Conservation (phyloP, 495 filamentous ascomycete genomes). For the Lepraria neglecta region DNA sequence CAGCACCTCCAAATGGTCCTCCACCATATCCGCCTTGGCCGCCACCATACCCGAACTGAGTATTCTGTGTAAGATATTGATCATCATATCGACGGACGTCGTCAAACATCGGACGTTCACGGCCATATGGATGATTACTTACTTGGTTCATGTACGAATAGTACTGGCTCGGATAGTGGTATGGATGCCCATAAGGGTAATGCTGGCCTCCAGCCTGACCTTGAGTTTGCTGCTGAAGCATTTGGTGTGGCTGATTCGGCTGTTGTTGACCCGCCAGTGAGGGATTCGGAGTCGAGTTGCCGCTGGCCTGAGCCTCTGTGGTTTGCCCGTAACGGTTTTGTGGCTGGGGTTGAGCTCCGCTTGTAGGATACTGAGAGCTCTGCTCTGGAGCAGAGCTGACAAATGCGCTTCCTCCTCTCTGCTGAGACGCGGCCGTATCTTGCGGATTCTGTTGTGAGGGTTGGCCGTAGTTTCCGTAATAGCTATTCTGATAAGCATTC, state of each 20-base stretch:
- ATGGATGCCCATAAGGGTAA: slow-evolving; percentile 70
- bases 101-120: slow-evolving; percentile 51
- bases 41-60: slow-evolving; percentile 59
- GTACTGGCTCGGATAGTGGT: slow-evolving; percentile 66
- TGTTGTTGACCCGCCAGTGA: slow-evolving; percentile 62
- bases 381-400: slow-evolving; percentile 65
- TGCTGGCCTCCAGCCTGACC: slow-evolving; percentile 54
- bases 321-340: slow-evolving; percentile 62
- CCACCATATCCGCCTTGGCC: slow-evolving; percentile 67
- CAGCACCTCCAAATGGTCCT: slow-evolving; percentile 32
- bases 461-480: slow-evolving; percentile 72
- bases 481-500: slow-evolving; percentile 71
- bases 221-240: slow-evolving; percentile 50
- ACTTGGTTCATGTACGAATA: slow-evolving; percentile 75
- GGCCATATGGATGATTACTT: slow-evolving; percentile 47
- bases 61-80: slow-evolving; percentile 48
- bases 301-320: slow-evolving; percentile 70
- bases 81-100: slow-evolving; percentile 51
- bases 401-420: slow-evolving; percentile 68
- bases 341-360: slow-evolving; percentile 49
- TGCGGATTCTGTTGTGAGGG: slow-evolving; percentile 58
- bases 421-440: slow-evolving; percentile 63
- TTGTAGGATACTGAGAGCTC: slow-evolving; percentile 67
- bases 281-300: slow-evolving; percentile 83
- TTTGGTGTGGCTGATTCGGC: slow-evolving; percentile 41